Base-by-base conservation (phyloP, 2,329 filamentous ascomycete species). In the Verticillium zaregamsianum region DNA sequence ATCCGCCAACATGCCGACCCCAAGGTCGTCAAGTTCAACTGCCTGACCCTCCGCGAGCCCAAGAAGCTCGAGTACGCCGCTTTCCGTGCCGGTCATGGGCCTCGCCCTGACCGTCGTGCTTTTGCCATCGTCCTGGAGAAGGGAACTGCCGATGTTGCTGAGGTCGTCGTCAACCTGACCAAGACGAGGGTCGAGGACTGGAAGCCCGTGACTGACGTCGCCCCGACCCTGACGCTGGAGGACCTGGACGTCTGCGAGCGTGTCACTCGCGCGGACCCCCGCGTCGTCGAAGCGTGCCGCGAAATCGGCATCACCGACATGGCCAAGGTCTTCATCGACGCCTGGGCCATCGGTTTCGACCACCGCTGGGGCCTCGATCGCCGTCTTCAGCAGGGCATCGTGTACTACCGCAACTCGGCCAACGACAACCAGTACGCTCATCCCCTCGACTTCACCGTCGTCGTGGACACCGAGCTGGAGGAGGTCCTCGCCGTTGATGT, bases 401-500 rank as follows among this genome's bases (percentile, higher is more conserved):
- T 71, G 45, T 68, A 52, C 69, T 8, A 66, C 66, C 1, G 69
- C 69, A 6, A 62, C 66, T 6, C 68, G 71, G 2, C 65, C 67
- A 40, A 69, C 71, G 33, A 63, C 61, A 25, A 68, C 68, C 0
- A 64, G 57, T 7, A 56, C 32, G 2, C 63, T 70, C 6, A 63
- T 70, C 80, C 80, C 2, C 67, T 83, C 15, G 88, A 88, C 1
- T 86, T 89, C 64, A 89, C 86, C 2, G 88, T 88, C 0, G 88
- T 91, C 23, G 77, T 92, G 52, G 86, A 87, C 69, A 83, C 82
- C 0, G 80, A 81, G 49, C 86, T 80, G 2, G 83, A 85, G 75
- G 85, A 88, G 68, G 81, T 92, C 40, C 81, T 90, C 55, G 84
- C 89, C 12, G 89, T 92, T 65, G 80, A 83, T 62, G 57, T 68